Conservation (phyloP, 441 rosid species). For the Melastoma candidum region DNA sequence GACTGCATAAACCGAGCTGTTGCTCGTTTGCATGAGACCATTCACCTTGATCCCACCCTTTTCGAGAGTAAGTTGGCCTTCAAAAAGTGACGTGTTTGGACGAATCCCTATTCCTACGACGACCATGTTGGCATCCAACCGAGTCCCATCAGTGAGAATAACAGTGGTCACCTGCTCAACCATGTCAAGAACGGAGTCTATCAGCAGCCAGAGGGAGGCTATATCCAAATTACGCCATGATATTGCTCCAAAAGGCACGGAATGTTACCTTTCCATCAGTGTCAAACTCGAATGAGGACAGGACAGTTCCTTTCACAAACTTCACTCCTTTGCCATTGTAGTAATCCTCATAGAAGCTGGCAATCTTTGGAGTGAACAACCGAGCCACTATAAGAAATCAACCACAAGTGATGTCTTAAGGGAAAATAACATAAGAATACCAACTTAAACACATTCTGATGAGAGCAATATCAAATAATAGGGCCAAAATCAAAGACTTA, state of each 20-base stretch:
- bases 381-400: slow-evolving; percentile 62
- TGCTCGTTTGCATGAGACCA: slow-evolving; percentile 70
- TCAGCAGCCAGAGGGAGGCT: slow-evolving; percentile 1
- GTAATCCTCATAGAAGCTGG: slow-evolving; percentile 70
- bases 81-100: slow-evolving; percentile 84
- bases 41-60: slow-evolving; percentile 94
- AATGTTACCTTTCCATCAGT: slow-evolving; percentile 43
- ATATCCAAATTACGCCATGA: not conserved
- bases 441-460: too few species aligned
- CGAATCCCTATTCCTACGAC: slow-evolving; percentile 93
- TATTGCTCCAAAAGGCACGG: not conserved
- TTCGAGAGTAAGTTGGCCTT: slow-evolving; percentile 78
- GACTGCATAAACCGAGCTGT: slow-evolving; percentile 75
- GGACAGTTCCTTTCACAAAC: slow-evolving; percentile 78
- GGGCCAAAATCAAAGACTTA: too few species aligned
- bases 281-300: slow-evolving; percentile 78
- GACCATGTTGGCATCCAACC: slow-evolving; percentile 68
- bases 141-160: slow-evolving; percentile 71
- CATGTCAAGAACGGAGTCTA: not conserved
- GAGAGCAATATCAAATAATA: too few species aligned
- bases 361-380: slow-evolving; percentile 80
- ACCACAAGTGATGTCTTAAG: too few species aligned
- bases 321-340: slow-evolving; percentile 80
- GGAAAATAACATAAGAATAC: too few species aligned
- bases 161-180: slow-evolving; percentile 66